Percentiles rank a stretch among this genome's conserved stretches.
Conservation (phyloP, 2,329 filamentous ascomycete genomes). For the Dactylellina haptotyla region DNA sequence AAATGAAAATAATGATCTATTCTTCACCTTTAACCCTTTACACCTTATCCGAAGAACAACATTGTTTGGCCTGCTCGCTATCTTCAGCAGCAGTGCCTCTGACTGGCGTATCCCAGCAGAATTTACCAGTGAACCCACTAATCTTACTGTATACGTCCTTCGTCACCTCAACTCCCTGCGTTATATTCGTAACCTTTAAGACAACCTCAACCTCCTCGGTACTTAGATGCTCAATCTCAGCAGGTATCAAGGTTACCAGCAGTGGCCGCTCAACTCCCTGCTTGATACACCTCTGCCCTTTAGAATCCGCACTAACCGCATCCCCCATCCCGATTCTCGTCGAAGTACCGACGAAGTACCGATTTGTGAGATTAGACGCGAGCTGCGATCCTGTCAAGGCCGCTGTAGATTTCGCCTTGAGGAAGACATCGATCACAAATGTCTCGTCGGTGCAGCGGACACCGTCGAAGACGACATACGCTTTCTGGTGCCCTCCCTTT, state of each 20-base stretch:
- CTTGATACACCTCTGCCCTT: conserved; percentile 2
- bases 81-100: neutral
- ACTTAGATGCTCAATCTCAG: neutral
- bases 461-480: conserved; percentile 9
- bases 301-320: conserved; percentile 6
- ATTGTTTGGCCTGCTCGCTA: neutral
- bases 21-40: too few relatives aligned
- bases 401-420: conserved; percentile 4
- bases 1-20: too few relatives aligned
- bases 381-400: neutral
- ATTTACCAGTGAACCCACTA: conserved; percentile 7
- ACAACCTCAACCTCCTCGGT: neutral
- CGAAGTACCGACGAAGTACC: conserved; percentile 14
- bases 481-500: neutral
- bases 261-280: neutral
- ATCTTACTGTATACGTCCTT: neutral
- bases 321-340: conserved; percentile 27
- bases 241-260: neutral
- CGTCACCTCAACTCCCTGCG: neutral
- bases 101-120: neutral
- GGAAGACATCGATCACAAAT: conserved; percentile 9
- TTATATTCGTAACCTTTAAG: conserved; percentile 9
- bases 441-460: conserved; percentile 19
- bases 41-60: neutral
- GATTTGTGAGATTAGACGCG: neutral